Evolutionary conservation across 129 eudicot genomes (phyloP).

Genomic region (Glebionis coronaria): DNA sequence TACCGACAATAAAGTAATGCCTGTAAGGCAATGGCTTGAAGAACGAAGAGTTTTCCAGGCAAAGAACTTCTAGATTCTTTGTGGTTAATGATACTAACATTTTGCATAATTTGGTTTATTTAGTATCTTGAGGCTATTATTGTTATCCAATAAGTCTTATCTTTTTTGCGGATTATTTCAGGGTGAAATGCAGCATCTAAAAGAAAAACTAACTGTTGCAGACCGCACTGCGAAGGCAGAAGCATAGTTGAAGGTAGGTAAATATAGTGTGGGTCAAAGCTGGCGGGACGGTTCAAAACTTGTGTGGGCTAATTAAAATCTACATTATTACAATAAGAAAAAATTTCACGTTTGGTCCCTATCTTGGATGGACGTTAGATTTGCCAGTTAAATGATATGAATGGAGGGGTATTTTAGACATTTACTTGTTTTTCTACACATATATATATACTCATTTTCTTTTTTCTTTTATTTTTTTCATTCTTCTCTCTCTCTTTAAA

Average conservation of each 20-base stretch:
- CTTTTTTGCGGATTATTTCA: constrained; percentile 19
- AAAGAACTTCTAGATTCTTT: constrained; percentile 4
- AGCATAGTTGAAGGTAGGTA: constrained; percentile 78
- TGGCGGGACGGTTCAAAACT: no score
- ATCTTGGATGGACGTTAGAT: no score
- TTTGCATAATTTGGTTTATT: neutral
- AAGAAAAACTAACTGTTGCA: constrained; percentile 72
- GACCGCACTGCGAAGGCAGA: constrained; percentile 98
- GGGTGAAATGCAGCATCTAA: constrained; percentile 97
- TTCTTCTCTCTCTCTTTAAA: no score
- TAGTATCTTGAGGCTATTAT: neutral
- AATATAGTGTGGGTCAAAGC: no score
- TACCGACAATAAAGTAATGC: constrained; percentile 90
- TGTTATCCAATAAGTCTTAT: neutral
- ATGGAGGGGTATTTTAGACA: no score
- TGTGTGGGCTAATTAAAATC: no score
- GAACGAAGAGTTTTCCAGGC: constrained; percentile 89
- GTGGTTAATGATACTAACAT: constrained; percentile 9
- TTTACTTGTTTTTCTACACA: no score
- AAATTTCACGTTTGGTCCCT: no score
- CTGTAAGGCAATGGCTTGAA: constrained; percentile 95
- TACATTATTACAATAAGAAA: no score
- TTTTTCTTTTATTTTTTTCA: no score
- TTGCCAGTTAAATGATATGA: no score
- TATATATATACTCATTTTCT: no score